A percentile compares a stretch with the other conserved stretches of the same genome.
Evolutionary conservation across 2,329 filamentous ascomycete species (phyloP).

Genomic region (Aspergillus terreus): DNA sequence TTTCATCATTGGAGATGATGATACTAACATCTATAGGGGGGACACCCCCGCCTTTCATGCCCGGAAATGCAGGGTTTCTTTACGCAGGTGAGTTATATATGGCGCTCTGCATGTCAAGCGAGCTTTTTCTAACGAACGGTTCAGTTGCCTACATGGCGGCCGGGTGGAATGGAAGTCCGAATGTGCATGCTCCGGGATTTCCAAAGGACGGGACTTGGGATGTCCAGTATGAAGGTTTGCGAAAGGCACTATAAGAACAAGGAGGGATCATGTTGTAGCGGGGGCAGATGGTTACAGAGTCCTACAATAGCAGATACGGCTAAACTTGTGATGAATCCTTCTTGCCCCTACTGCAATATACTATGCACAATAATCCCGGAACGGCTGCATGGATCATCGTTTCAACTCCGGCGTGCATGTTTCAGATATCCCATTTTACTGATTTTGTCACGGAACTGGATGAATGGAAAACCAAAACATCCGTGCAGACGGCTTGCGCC

Average conservation of each 20-base stretch:
- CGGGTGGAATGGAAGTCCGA: constrained; percentile 11
- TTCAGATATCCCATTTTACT: constrained; percentile 1
- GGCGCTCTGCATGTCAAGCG: neutral
- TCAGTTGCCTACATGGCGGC: constrained; percentile 15
- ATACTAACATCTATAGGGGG: constrained; percentile 1
- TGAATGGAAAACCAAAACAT: neutral
- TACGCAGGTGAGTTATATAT: constrained; percentile 7
- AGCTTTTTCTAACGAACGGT: neutral
- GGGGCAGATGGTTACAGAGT: no score
- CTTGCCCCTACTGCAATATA: no score
- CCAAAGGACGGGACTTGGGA: constrained; percentile 10
- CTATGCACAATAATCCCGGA: no score
- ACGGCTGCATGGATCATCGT: no score
- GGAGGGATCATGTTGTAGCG: no score
- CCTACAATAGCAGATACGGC: no score
- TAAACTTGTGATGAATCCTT: no score
- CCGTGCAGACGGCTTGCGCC: neutral
- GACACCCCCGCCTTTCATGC: constrained; percentile 15
- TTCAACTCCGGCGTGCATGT: neutral
- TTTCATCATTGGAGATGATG: neutral
- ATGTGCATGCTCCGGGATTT: constrained; percentile 9
- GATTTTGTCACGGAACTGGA: neutral
- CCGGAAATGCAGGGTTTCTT: constrained; percentile 12
- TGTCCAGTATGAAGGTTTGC: constrained; percentile 10
- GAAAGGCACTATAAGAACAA: constrained; percentile 3